Evolutionary conservation across 805 yeast genomes (phyloP), one percentile per base, ranked within the genome.

Genomic region (Saturnispora mendoncae): DNA sequence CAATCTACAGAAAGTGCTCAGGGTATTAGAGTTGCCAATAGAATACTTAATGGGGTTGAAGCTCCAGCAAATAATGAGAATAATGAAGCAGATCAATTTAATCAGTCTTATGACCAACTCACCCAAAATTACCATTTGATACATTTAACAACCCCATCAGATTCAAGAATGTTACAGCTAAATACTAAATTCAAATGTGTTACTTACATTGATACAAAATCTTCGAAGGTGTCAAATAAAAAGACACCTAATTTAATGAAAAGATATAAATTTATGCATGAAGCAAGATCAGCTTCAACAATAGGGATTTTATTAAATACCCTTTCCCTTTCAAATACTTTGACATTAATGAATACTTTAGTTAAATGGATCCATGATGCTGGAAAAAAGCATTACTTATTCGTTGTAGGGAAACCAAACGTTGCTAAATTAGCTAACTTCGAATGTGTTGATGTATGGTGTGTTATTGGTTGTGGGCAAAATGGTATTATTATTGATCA

Each of bases 401-500:
- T 92, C 64, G 97, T 88, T 3, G 97, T 92, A 4, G 98, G 98
- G 9, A 92, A 92, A 59, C 97, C 97, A 8, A 92, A 92, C 55
- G 97, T 92, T 15, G 95, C 98, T 20, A 92, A 92, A 55, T 67
- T 92, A 39, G 98, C 97, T 8, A 92, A 92, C 58, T 92, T 92
- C 57, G 98, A 90, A 47, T 79, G 77, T n/a, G 74, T 92, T 12
- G 97, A 92, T 51, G 72, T 84, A 18, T 92, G 98, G 97, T 88
- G 94, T 54, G 74, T 92, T 10, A 61, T 92, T 12, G 98, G 98
- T 0, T 92, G 98, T 58, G 87, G 94, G 9, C 86, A 87, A 51
- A 88, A 94, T 40, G 98, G 98, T 4, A 80, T 90, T 19, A 78
- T 90, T 28, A 60, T 92, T 12, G 95, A 90, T 58, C 76, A 79